Conservation (phyloP, 2,329 filamentous ascomycete species). For the Huntiella savannae region DNA sequence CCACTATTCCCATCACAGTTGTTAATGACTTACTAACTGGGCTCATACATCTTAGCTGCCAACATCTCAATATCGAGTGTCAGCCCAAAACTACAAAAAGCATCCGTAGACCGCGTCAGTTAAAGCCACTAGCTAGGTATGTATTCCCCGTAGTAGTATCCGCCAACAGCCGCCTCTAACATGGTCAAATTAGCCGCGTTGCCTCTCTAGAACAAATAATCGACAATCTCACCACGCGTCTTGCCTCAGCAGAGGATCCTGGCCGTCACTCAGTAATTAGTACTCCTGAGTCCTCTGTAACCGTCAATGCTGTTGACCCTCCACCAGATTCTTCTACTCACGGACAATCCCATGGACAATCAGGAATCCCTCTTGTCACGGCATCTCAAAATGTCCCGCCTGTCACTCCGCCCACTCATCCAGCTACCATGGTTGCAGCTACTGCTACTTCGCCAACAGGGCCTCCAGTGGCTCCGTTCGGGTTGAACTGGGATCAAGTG, state of each 20-base stretch:
- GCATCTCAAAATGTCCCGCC: neutral
- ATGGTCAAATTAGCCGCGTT: slow-evolving; percentile 13
- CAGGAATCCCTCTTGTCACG: neutral
- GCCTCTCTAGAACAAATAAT: slow-evolving; percentile 15
- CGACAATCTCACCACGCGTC: slow-evolving; percentile 12
- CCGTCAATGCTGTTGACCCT: slow-evolving; percentile 6
- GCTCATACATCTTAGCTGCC: slow-evolving; percentile 13
- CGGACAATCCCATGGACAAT: neutral
- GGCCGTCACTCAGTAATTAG: slow-evolving; percentile 4
- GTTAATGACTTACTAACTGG: neutral
- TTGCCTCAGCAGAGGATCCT: slow-evolving; percentile 6
- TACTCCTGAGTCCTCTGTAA: slow-evolving; percentile 8
- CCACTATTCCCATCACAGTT: neutral
- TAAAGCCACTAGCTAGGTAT: slow-evolving; percentile 16
- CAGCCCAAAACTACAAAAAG: slow-evolving; percentile 16
- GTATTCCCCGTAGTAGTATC: neutral
- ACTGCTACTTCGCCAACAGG: neutral
- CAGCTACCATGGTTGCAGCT: neutral
- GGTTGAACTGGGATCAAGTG: slow-evolving; percentile 23
- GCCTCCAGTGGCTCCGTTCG: slow-evolving; percentile 16
- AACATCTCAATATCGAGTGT: slow-evolving; percentile 16
- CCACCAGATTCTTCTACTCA: neutral
- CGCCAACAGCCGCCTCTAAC: neutral
- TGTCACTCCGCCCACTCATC: neutral
- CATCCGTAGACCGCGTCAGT: slow-evolving; percentile 18